Percentiles rank a stretch among this genome's conserved stretches.
phyloP scores from a whole-genome alignment of 2,329 filamentous ascomycete species.

The Emmonsiellopsis sp. region DNA sequence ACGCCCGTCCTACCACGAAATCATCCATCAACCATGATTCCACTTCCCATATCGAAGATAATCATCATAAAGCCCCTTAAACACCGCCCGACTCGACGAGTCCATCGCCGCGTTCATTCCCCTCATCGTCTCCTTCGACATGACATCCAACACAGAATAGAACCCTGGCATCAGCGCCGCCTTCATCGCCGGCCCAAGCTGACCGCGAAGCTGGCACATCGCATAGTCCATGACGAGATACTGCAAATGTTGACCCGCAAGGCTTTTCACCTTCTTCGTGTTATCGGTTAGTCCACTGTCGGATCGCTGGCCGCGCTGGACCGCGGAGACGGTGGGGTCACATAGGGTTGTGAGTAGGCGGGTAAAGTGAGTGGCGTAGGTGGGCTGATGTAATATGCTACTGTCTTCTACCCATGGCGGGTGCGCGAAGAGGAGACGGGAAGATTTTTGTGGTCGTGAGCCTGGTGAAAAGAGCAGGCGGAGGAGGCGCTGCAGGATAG shows the following conservation, averaged over 20 bases:
- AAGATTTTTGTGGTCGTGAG: constrained; percentile 17
- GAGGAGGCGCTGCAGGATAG: constrained; percentile 46
- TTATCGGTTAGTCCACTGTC: constrained; percentile 46
- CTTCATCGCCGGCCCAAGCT: constrained; percentile 44
- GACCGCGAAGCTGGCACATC: constrained; percentile 41
- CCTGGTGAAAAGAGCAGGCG: constrained; percentile 46
- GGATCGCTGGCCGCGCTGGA: constrained; percentile 29
- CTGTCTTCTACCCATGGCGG: constrained; percentile 15
- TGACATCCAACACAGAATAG: constrained; percentile 45
- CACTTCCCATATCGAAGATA: constrained; percentile 40
- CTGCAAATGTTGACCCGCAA: constrained; percentile 49
- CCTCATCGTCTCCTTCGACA: constrained; percentile 42
- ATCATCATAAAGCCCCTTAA: constrained; percentile 46
- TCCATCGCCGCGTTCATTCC: constrained; percentile 45
- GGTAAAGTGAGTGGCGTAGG: constrained; percentile 43
- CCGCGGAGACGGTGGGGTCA: constrained; percentile 51
- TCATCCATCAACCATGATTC: constrained; percentile 31
- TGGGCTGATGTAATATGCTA: constrained; percentile 22
- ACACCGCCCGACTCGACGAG: constrained; percentile 42
- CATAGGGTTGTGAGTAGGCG: constrained; percentile 52
- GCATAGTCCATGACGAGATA: constrained; percentile 51
- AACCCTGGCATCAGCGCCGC: constrained; percentile 44
- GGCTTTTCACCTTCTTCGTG: constrained; percentile 49
- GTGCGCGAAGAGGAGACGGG: constrained; percentile 8
- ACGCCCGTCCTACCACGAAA: neutral